These are phyloP conservation scores for Aspergillus pseudoviridinutans DNA, from an alignment of 2,329 filamentous ascomycete species.

Conservation along the genomic window DNA sequence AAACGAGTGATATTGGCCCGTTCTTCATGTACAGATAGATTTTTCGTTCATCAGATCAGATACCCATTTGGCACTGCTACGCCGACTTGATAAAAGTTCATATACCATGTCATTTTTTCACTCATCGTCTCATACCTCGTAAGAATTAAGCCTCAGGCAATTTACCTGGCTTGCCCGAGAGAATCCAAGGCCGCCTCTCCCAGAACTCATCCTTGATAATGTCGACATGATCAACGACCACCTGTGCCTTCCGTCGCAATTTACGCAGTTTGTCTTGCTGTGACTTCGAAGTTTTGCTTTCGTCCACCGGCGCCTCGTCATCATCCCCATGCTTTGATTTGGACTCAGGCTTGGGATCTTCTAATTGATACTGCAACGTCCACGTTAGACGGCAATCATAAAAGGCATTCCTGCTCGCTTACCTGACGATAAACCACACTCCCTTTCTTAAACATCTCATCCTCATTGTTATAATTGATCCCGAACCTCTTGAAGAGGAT, in stretches of 20 bases:
- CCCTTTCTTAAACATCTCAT: slow-evolving; percentile 87
- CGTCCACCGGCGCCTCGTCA: slow-evolving; percentile 24
- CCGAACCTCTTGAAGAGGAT: slow-evolving; percentile 84
- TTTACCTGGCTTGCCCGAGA: slow-evolving; percentile 70
- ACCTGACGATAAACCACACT: slow-evolving; percentile 84
- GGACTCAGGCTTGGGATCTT: slow-evolving; percentile 50
- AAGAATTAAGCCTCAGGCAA: slow-evolving; percentile 42
- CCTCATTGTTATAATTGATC: slow-evolving; percentile 97
- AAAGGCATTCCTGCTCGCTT: slow-evolving; percentile 8
- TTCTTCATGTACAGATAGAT: neutral
- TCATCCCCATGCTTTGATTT: slow-evolving; percentile 15
- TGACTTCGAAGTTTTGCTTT: slow-evolving; percentile 64
- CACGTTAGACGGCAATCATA: slow-evolving; percentile 1
- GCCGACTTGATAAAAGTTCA: slow-evolving; percentile 5
- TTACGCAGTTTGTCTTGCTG: slow-evolving; percentile 81
- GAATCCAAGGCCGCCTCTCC: slow-evolving; percentile 77
- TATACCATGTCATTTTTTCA: slow-evolving; percentile 7
- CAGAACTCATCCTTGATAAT: slow-evolving; percentile 96
- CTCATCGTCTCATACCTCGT: slow-evolving; percentile 3
- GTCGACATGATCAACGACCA: slow-evolving; percentile 82
- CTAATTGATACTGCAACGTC: slow-evolving; percentile 61
- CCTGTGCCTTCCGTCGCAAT: slow-evolving; percentile 70
- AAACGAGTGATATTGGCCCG: neutral
- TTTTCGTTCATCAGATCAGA: slow-evolving; percentile 15
- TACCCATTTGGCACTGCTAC: slow-evolving; percentile 30